Evolutionary conservation across 2,329 filamentous ascomycete genomes (phyloP).

Genomic region (Xylaria sp.): DNA sequence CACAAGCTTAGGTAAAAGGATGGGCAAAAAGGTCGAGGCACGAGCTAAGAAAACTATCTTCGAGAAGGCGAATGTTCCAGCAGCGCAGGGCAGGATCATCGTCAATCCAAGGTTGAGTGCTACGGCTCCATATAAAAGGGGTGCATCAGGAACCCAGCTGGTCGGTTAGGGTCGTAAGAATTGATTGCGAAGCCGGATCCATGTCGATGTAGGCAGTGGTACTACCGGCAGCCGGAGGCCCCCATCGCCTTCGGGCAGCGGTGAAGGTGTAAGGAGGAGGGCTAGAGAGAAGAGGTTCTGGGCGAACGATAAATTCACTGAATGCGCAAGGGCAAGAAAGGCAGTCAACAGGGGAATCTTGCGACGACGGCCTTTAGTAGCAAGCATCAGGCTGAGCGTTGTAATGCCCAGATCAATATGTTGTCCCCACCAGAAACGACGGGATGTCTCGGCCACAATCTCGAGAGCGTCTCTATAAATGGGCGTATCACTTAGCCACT

Average conservation of each 20-base stretch:
- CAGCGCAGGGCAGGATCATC: slow-evolving; percentile 48
- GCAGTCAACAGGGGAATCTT: slow-evolving; percentile 60
- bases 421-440: slow-evolving; percentile 67
- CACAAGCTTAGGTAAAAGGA: slow-evolving; percentile 53
- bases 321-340: slow-evolving; percentile 64
- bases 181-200: slow-evolving; percentile 38
- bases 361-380: slow-evolving; percentile 63
- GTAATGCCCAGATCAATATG: slow-evolving; percentile 62
- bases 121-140: slow-evolving; percentile 44
- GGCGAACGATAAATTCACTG: slow-evolving; percentile 65
- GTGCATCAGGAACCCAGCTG: slow-evolving; percentile 50
- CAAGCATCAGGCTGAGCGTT: slow-evolving; percentile 62
- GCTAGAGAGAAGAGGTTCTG: slow-evolving; percentile 68
- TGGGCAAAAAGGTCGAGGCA: slow-evolving; percentile 51
- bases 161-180: slow-evolving; percentile 49
- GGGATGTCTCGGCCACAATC: slow-evolving; percentile 59
- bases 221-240: slow-evolving; percentile 39
- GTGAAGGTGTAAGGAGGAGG: slow-evolving; percentile 60
- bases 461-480: slow-evolving; percentile 59
- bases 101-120: slow-evolving; percentile 45
- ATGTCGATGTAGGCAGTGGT: slow-evolving; percentile 40
- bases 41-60: slow-evolving; percentile 43
- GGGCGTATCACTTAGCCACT: slow-evolving; percentile 61
- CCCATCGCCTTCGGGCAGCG: slow-evolving; percentile 43
- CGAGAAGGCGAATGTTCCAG: slow-evolving; percentile 49